Base-by-base conservation (phyloP, 2,329 filamentous ascomycete genomes). In the Trichoderma guizhouense region DNA sequence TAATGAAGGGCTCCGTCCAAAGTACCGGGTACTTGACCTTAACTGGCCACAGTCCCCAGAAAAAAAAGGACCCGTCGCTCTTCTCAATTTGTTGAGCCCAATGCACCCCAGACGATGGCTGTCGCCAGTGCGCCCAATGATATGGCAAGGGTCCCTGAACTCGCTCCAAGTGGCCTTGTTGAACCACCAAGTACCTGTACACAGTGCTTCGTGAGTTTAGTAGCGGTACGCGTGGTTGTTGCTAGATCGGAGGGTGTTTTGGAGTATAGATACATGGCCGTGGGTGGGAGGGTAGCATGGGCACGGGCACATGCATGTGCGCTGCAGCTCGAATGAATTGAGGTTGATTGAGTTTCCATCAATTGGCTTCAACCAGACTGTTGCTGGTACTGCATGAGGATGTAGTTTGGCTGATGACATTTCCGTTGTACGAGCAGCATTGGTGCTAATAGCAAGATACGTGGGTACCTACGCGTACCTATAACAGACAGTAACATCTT, bases 81-180 rank as follows among this genome's bases (percentile, higher is more conserved):
- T 58, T 61, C 57, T 34, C 66, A 69, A 69, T 69, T 69, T 69
- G 39, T 39, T 63, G 66, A 58, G 53, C 47, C 69, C 58, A 64
- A 63, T 74, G 73, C 68, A 74, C 73, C 73, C 73, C 73, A 72
- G 73, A 74, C 67, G 39, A 72, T 57, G 71, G 73, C 67, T 39
- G 64, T 47, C 63, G 68, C 53, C 71, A 28, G 66, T 64, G 66
- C 73, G 72, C 73, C 65, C 73, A 74, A 73, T 72, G 32, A 74
- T 68, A 43, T 61, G 26, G 51, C 71, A 30, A 39, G 60, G 72
- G 72, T 66, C 73, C 73, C 73, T 73, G 73, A 72, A 43, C 30
- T 65, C 70, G 39, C 30, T 47, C 39, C 18, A 47, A 28, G n/a
- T 47, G 34, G 65, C 63, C 15, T 47, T 51, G n/a, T 7, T 21